phyloP scores from a whole-genome alignment of 1,284 basidiomycete genomes.

The Trametes sp. region DNA sequence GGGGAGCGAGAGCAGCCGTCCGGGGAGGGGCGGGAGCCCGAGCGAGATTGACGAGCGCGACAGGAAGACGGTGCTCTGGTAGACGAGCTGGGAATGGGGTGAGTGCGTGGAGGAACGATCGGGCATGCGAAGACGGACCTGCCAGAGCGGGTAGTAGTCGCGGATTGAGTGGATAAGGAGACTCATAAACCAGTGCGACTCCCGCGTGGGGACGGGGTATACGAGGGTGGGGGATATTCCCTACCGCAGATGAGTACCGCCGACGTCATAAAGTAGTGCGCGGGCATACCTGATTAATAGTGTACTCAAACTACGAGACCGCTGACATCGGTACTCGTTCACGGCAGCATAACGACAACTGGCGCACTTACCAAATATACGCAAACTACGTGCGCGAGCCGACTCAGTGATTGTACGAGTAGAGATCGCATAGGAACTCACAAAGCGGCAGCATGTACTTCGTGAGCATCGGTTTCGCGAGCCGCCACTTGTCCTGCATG shows the following conservation, averaged over 20 bases:
- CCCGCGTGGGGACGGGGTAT: constrained; percentile 81
- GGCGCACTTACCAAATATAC: constrained; percentile 73
- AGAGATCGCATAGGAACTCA: constrained; percentile 52
- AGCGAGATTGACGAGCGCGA: constrained; percentile 93
- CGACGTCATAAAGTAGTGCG: not conserved
- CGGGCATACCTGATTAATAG: constrained; percentile 81
- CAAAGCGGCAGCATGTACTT: constrained; percentile 86
- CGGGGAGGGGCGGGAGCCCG: constrained; percentile 85
- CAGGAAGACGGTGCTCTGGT: constrained; percentile 95
- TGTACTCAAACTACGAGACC: constrained; percentile 81
- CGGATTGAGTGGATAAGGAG: constrained; percentile 85
- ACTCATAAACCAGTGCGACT: constrained; percentile 68
- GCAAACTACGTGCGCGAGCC: constrained; percentile 55
- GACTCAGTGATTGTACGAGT: too few relatives aligned
- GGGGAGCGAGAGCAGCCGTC: constrained; percentile 74
- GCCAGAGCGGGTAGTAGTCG: constrained; percentile 97
- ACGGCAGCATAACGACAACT: too few relatives aligned
- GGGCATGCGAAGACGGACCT: constrained; percentile 54
- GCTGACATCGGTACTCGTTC: not conserved
- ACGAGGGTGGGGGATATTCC: constrained; percentile 92
- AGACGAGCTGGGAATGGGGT: constrained; percentile 63
- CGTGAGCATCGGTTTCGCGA: constrained; percentile 76
- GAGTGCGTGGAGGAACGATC: not conserved
- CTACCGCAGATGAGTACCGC: constrained; percentile 42
- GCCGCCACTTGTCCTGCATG: constrained; percentile 74